Evolutionary conservation across 768 basidiomycete genomes (phyloP).

Genomic region (Chalciporus piperatus): DNA sequence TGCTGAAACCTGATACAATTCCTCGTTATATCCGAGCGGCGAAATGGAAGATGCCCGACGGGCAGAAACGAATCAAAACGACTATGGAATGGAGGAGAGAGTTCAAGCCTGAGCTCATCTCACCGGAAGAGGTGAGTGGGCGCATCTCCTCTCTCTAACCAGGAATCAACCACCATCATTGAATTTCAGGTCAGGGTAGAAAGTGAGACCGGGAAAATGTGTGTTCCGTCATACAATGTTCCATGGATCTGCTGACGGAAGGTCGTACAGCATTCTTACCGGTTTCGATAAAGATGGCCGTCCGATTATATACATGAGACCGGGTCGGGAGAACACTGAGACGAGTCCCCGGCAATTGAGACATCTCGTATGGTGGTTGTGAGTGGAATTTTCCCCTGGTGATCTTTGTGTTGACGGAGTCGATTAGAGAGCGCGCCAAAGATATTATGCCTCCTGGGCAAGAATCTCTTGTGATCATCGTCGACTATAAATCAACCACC

Average conservation of each 20-base stretch:
- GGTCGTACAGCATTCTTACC: conserved; percentile 59
- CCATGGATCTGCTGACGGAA: background rate
- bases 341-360: conserved; percentile 73
- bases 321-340: conserved; percentile 83
- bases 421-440: conserved; percentile 78
- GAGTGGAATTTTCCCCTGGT: conserved; percentile 29
- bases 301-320: conserved; percentile 88
- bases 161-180: background rate
- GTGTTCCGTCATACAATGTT: conserved; percentile 20
- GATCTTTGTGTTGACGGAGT: conserved; percentile 3
- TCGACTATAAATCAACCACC: conserved; percentile 83
- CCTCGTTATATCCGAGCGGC: conserved; percentile 80
- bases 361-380: conserved; percentile 87
- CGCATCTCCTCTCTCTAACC: conserved; percentile 2
- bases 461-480: conserved; percentile 78
- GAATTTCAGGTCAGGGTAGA: conserved; percentile 62
- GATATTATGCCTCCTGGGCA: conserved; percentile 86
- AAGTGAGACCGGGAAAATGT: conserved; percentile 89
- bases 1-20: conserved; percentile 60
- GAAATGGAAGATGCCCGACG: conserved; percentile 80
- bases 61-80: conserved; percentile 70
- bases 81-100: conserved; percentile 86
- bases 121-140: conserved; percentile 61
- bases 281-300: conserved; percentile 86
- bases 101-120: conserved; percentile 80